Evolutionary conservation across 2,329 filamentous ascomycete species (phyloP).

Genomic region (Aspergillus caelatus): DNA sequence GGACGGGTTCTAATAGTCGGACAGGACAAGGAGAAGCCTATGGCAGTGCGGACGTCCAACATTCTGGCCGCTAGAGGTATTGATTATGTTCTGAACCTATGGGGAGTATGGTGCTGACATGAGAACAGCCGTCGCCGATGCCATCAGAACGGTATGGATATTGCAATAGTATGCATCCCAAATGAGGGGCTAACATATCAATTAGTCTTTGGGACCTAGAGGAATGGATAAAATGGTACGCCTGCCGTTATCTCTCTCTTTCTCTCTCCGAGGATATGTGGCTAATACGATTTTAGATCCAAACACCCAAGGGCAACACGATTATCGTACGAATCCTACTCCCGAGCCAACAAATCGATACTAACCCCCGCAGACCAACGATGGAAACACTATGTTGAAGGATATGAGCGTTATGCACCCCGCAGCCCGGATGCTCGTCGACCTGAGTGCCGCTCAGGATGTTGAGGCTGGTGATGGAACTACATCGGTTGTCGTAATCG

Average conservation of each 20-base stretch:
- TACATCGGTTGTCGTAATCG: conserved; percentile 97
- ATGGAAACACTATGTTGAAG: conserved; percentile 98
- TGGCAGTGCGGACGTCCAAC: conserved; percentile 93
- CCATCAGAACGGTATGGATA: conserved; percentile 75
- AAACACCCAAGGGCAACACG: conserved; percentile 92
- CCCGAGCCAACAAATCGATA: conserved; percentile 14
- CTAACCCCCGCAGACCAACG: conserved; percentile 70
- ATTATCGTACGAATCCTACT: conserved; percentile 67
- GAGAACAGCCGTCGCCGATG: conserved; percentile 85
- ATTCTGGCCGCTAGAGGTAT: conserved; percentile 94
- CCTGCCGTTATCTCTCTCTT: neutral
- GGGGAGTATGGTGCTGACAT: conserved; percentile 28
- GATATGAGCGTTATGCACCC: conserved; percentile 99
- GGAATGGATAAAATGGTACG: conserved; percentile 96
- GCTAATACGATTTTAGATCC: conserved; percentile 62
- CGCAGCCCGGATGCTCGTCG: conserved; percentile 99
- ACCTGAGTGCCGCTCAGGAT: conserved; percentile 95
- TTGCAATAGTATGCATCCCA: conserved; percentile 15
- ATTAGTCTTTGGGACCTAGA: conserved; percentile 81
- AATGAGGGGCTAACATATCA: conserved; percentile 44
- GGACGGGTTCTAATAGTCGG: conserved; percentile 43
- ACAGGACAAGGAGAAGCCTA: conserved; percentile 93
- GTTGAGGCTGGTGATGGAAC: conserved; percentile 98
- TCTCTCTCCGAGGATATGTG: neutral
- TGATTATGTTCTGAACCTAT: conserved; percentile 22